Base-by-base conservation (phyloP, 768 basidiomycete species). In the Suillus bovinus region DNA sequence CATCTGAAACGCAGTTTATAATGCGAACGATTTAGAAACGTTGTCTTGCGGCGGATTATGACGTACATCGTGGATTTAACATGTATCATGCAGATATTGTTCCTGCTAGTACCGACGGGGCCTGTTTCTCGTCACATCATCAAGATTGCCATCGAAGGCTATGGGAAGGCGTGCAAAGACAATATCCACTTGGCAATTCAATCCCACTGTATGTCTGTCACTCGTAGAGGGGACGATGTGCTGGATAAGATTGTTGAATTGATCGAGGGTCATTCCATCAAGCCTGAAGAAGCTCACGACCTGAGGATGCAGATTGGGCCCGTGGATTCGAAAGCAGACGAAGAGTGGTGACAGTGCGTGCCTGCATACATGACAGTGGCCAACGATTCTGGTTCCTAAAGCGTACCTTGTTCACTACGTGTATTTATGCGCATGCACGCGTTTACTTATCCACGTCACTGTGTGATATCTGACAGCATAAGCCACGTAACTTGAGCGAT, bases 11-110 rank as follows among this genome's bases (percentile, higher is more conserved):
- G n/a, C 24, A 13, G 8, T 16, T 29, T 31, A 41, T 22, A 34
- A 2, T 11, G 44, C 6, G 44, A 39, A 49, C 55, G 42, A 58
- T 39, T 6, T 46, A 29, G 24, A 33, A 4, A 33, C 29, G 22
- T 46, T 61, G 22, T 39, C 64, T 27, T 63, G 65, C 20, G 13
- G 47, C 67, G 63, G 33, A 53, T 68, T 13, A 72, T 72, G 62
- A 64, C 64, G 22, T 72, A 72, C 52, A 71, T 72, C 42, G 62
- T 71, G 54, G 71, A 72, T 61, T 41, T 71, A 16, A 72, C 65
- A 0, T 61, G 68, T 36, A 54, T 71, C n/a, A 67, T 71, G 65
- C 71, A 71, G 49, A 67, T 60, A 24, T 34, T 71, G n/a, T 71
- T 69, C 59, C 62, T 63, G n/a, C 47, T 63, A 4, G 49, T 24